phyloP scores from a whole-genome alignment of 106 monocot genomes.

The Allium fistulosum region DNA sequence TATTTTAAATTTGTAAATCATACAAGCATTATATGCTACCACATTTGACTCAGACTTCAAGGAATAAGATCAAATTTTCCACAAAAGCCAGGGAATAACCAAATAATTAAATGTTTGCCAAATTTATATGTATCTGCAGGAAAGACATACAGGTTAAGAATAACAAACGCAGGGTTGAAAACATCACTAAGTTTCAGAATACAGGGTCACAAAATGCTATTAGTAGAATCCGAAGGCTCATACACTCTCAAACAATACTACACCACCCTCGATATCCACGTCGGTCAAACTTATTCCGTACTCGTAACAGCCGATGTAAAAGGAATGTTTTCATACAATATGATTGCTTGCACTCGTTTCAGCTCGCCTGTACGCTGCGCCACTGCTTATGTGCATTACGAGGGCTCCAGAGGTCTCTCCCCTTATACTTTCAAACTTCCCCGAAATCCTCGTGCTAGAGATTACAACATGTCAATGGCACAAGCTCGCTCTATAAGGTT shows the following conservation, averaged over 20 bases:
- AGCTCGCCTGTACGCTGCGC: background rate
- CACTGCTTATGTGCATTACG: slow-evolving; percentile 10
- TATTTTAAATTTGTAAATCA: no score
- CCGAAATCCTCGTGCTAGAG: background rate
- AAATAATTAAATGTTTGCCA: background rate
- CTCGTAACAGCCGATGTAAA: slow-evolving; percentile 27
- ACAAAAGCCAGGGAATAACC: no score
- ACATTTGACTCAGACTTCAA: no score
- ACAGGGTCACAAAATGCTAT: slow-evolving; percentile 16
- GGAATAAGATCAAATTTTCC: no score
- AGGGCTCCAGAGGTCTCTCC: background rate
- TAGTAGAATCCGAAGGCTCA: slow-evolving; percentile 30
- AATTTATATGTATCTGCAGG: slow-evolving; percentile 9
- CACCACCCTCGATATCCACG: slow-evolving; percentile 24
- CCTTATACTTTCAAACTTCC: background rate
- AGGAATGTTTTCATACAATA: slow-evolving; percentile 7
- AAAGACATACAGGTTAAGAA: slow-evolving; percentile 20
- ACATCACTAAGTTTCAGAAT: slow-evolving; percentile 29
- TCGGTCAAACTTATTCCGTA: slow-evolving; percentile 22
- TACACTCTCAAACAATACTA: slow-evolving; percentile 18
- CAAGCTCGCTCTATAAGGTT: slow-evolving; percentile 41
- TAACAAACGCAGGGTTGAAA: slow-evolving; percentile 25
- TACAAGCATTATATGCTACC: no score
- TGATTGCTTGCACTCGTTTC: slow-evolving; percentile 19
- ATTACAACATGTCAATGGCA: slow-evolving; percentile 18